A percentile compares a stretch with the other conserved stretches of the same genome.
Conservation (phyloP, 805 yeast genomes). For the Wickerhamia fluorescens region DNA sequence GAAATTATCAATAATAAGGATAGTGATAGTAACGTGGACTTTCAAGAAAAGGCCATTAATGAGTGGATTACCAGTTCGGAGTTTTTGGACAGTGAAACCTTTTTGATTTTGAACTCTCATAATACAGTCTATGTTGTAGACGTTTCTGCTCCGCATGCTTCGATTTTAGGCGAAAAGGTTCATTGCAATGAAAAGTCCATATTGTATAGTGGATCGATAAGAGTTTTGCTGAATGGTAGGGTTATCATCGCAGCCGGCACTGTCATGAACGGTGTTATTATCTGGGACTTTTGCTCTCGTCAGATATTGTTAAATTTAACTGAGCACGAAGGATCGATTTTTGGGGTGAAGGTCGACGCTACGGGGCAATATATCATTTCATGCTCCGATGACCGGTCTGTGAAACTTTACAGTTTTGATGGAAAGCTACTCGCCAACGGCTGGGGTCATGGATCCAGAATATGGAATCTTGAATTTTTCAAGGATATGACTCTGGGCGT, state of each 20-base stretch:
- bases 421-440: conserved; percentile 67
- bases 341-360: conserved; percentile 61
- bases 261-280: conserved; percentile 77
- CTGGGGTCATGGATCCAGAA: conserved; percentile 96
- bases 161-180: conserved; percentile 24
- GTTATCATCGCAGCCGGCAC: conserved; percentile 82
- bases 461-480: conserved; percentile 46
- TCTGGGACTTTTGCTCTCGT: conserved; percentile 55
- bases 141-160: conserved; percentile 20
- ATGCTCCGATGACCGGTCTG: conserved; percentile 92
- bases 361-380: conserved; percentile 54
- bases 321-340: conserved; percentile 89
- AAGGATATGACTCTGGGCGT: conserved; percentile 13
- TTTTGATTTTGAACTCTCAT: conserved; percentile 69
- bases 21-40: conserved; percentile 22
- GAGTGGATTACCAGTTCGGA: conserved; percentile 77
- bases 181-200: conserved; percentile 70
- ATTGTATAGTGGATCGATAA: conserved; percentile 78
- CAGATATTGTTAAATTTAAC: conserved; percentile 47
- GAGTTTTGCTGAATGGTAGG: conserved; percentile 31
- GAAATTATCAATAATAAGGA: conserved; percentile 1
- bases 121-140: conserved; percentile 45
- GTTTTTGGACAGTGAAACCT: conserved; percentile 33
- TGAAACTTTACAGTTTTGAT: conserved; percentile 63
- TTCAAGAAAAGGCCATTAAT: conserved; percentile 44